These are phyloP conservation scores for Chaetomium tenue DNA, from an alignment of 495 filamentous ascomycete species.

Conservation along the genomic window DNA sequence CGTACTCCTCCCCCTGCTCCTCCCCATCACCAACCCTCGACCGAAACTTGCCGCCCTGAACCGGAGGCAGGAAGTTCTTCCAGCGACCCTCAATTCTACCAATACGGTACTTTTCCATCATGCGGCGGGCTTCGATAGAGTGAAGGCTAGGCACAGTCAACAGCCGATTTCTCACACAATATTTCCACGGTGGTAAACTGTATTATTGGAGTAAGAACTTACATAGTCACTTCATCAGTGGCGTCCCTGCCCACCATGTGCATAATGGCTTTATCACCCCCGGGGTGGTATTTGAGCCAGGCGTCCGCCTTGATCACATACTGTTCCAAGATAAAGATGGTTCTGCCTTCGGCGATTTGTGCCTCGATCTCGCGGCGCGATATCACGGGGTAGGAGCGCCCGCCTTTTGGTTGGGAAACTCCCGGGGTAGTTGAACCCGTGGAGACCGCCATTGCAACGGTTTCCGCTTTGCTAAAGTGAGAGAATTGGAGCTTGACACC, in stretches of 20 bases:
- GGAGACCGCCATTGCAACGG: conserved; percentile 10
- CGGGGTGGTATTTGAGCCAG: conserved; percentile 87
- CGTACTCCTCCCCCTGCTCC: conserved; percentile 41
- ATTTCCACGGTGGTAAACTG: background rate
- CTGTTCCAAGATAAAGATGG: conserved; percentile 75
- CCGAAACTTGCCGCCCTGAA: conserved; percentile 87
- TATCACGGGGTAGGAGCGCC: conserved; percentile 44
- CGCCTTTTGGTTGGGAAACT: background rate
- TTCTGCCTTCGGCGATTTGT: conserved; percentile 80
- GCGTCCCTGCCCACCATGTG: conserved; percentile 98
- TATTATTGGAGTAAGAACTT: conserved; percentile 40
- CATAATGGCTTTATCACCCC: conserved; percentile 85
- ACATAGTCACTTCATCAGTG: conserved; percentile 92
- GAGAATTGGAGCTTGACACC: background rate
- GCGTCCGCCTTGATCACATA: conserved; percentile 83
- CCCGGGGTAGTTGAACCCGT: background rate
- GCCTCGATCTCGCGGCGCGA: conserved; percentile 78
- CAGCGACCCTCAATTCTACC: conserved; percentile 78
- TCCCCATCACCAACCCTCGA: conserved; percentile 31
- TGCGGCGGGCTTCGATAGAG: conserved; percentile 69
- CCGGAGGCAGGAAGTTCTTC: conserved; percentile 86
- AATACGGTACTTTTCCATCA: conserved; percentile 81
- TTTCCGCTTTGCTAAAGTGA: background rate
- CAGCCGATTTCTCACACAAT: background rate
- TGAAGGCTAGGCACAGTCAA: conserved; percentile 63